Base-by-base conservation (phyloP, 2,329 filamentous ascomycete genomes). In the Ophiostoma novo-ulmi region DNA sequence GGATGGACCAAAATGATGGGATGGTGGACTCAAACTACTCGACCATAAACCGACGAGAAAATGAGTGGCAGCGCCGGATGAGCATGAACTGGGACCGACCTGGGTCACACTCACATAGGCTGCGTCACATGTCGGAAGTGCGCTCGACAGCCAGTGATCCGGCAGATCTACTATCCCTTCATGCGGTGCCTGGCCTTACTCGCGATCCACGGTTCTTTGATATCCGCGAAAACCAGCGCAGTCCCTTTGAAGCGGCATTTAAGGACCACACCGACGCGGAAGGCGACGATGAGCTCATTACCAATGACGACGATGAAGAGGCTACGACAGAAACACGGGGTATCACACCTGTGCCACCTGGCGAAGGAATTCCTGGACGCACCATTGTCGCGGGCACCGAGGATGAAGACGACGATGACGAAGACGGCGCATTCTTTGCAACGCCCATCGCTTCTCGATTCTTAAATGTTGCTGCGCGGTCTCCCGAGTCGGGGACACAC, bases 251-350 rank as follows among this genome's bases (percentile, higher is more conserved):
- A 76, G 63, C 84, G 81, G 76, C 82, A 35, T 81, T 83, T 68
- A 85, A 85, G 74, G 84, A 86, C 64, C 88, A 93, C 71, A 93
- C 91, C 0, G 92, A 95, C 76, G 92, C 89, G 7, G 93, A 97
- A 77, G 92, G 93, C 0, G 94, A 97, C 76, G 94, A 97, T 75
- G 94, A 97, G 78, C 82, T 94, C n/a, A 85, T 91, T 14, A 94
- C 91, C 3, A 91, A 93, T 70, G 91, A 93, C 70, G 91, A 94
- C 71, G 88, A 89, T 61, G 86, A 87, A 70, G 74, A 73, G 6
- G 67, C 71, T 2, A 73, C 70, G 22, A 73, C 74, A 2, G 73
- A 70, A 26, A 71, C 72, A 2, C 72, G 72, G 14, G 71, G 69
- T n/a, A 70, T 70, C 2, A 72, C 73, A 2, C 69, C 67, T 1